Evolutionary conservation across 805 yeast genomes (phyloP), one percentile per base, ranked within the genome.

Genomic region (Yarrowia keelungensis): DNA sequence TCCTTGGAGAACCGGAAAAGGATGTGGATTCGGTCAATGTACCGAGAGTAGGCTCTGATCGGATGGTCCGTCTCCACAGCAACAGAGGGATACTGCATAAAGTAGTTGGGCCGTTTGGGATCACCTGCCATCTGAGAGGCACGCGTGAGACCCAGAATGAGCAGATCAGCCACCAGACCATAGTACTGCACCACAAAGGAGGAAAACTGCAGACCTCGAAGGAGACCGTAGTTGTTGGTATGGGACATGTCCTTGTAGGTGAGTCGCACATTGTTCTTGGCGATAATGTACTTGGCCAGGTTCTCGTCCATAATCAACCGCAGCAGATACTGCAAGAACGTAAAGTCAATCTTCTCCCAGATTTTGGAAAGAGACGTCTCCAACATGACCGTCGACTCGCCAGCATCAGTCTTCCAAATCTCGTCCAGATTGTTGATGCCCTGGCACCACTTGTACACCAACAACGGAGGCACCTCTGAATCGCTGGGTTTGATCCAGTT

Each of bases 401-500:
- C 97, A 41, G 86, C 81, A 0, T 83, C 76, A 1, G 88, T 85
- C 64, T 88, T 87, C 99, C 99, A 95, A 1, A 94, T 89, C 43
- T 86, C 81, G 11, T 85, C 79, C 67, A 92, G 77, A 72, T 92
- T 91, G 76, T 92, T 94, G 58, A 95, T 83, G 14, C 97, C 97
- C 74, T 91, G 96, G 74, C 92, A 87, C 97, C 97, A 95, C 75
- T 93, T 94, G 79, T 94, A 92, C 0, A 90, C 97, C 70, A 94
- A 81, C 41, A 93, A 78, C 0, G 97, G 99, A 0, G 98, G 97
- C 26, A 95, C 89, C 77, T 95, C 99, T 38, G 90, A 85, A 74
- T 95, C 99, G 72, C 90, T 87, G 9, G 99, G 99, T 76, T 95
- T 95, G 47, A 95, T 84, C 99, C 99, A 95, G 76, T 88, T 89